Conservation (phyloP, 768 basidiomycete genomes). For the Naganishia vaughanmartiniae region DNA sequence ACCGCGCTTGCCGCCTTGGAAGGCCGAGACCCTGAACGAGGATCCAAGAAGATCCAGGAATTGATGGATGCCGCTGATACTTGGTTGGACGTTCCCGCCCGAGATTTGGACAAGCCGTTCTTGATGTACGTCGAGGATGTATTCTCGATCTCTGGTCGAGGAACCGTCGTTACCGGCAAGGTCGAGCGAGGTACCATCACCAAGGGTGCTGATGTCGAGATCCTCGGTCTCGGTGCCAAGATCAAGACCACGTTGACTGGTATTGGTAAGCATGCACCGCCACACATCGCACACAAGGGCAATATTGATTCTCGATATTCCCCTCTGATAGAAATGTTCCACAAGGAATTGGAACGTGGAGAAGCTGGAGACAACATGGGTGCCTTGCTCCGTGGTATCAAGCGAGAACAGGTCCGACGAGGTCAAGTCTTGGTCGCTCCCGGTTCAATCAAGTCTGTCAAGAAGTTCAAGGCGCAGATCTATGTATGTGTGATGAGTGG, state of each 20-base stretch:
- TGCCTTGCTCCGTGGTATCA: slow-evolving; percentile 89
- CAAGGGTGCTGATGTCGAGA: slow-evolving; percentile 91
- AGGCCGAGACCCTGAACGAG: slow-evolving; percentile 74
- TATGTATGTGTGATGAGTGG: slow-evolving; percentile 56
- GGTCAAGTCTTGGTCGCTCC: slow-evolving; percentile 88
- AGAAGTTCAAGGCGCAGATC: slow-evolving; percentile 89
- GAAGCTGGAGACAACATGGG: slow-evolving; percentile 99
- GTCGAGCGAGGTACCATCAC: slow-evolving; percentile 86
- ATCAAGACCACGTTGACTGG: slow-evolving; percentile 94
- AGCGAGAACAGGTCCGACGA: slow-evolving; percentile 90
- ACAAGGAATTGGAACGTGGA: slow-evolving; percentile 96
- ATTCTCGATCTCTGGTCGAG: slow-evolving; percentile 96
- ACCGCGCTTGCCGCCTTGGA: slow-evolving; percentile 94
- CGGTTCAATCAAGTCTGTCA: slow-evolving; percentile 87
- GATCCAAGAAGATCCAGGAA: slow-evolving; percentile 73
- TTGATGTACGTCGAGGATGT: slow-evolving; percentile 92
- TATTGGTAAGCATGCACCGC: slow-evolving; percentile 54
- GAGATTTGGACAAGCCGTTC: slow-evolving; percentile 98
- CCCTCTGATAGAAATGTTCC: slow-evolving; percentile 77
- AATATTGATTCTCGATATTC: slow-evolving; percentile 46
- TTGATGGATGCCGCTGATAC: slow-evolving; percentile 81
- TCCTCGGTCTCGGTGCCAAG: slow-evolving; percentile 75
- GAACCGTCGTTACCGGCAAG: slow-evolving; percentile 93
- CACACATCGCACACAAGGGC: background rate
- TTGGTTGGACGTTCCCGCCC: slow-evolving; percentile 91